Evolutionary conservation across 139 green algal genomes (phyloP), one percentile per base, ranked within the genome.

Genomic region (Mesotaenium endlicherianum): DNA sequence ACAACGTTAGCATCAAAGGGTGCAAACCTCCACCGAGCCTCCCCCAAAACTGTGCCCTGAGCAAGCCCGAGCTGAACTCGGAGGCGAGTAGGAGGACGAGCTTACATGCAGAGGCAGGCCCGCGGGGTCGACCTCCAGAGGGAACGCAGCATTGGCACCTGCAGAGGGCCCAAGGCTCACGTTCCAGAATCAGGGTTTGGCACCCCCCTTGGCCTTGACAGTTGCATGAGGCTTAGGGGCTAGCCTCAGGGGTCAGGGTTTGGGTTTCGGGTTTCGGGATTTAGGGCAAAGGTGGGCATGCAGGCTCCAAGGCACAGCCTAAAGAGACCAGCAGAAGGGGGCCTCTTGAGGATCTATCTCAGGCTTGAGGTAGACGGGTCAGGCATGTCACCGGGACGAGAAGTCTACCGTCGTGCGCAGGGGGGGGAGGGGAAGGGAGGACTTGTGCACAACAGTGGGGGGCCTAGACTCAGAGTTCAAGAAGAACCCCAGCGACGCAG

Each of bases 91-190:
- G 71, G 42, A 69, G 45, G 31, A 2, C 4, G 20, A 2, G 41
- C 49, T 82, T 31, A 82, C 75, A 41, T 38, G 17, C 26, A 26
- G 20, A 20, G 75, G 31, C 39, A 82, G 75, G 41, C 75, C 75
- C 3, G 75, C 75, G 31, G 75, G 5, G 30, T 82, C 75, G 16
- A 82, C 17, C 36, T 75, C 34, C 14, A 82, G 49, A 3, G 47
- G 47, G 34, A 82, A 75, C 39, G 44, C 30, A 26, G 41, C 5
- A 43, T 75, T 40, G 20, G 49, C 75, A 5, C 75, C 75, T 82
- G 75, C 70, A 60, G 17, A 68, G 55, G 41, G 2, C 2, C 20
- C 2, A 16, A 68, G 2, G 53, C n/a, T 64, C 20, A 64, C 3
- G 2, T 17, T 5, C n/a, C 1, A 79, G 14, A 68, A 68, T 39